A percentile compares a stretch with the other conserved stretches of the same genome.
Evolutionary conservation across 2,329 filamentous ascomycete species (phyloP).

Genomic region (Aspergillus neoniger): DNA sequence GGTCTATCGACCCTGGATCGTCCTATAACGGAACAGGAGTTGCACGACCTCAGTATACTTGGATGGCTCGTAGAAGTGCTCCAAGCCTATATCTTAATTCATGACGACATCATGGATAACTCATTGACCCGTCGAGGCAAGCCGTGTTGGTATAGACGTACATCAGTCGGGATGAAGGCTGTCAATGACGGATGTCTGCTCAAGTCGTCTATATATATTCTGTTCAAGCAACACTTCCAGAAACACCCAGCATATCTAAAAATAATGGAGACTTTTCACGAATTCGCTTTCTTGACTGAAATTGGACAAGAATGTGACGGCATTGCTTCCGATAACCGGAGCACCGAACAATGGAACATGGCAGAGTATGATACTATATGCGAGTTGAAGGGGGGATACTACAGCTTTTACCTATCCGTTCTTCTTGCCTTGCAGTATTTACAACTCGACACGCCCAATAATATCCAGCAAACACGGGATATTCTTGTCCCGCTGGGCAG

Average conservation of each 20-base stretch:
- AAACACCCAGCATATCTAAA: constrained; percentile 83
- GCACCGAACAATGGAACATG: constrained; percentile 76
- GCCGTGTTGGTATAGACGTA: constrained; percentile 93
- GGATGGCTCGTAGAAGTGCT: constrained; percentile 98
- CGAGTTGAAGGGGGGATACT: constrained; percentile 98
- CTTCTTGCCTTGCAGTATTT: constrained; percentile 83
- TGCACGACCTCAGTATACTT: constrained; percentile 72
- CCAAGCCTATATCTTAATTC: constrained; percentile 96
- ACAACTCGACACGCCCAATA: constrained; percentile 77
- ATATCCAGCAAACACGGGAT: constrained; percentile 81
- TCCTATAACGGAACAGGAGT: constrained; percentile 78
- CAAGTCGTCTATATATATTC: constrained; percentile 80
- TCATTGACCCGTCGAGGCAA: constrained; percentile 90
- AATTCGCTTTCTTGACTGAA: constrained; percentile 88
- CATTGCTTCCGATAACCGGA: constrained; percentile 88
- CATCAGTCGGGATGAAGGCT: constrained; percentile 87
- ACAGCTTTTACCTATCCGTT: constrained; percentile 96
- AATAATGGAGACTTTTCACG: constrained; percentile 91
- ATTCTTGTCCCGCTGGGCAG: constrained; percentile 95
- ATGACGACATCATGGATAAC: constrained; percentile 96
- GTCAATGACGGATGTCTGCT: constrained; percentile 98
- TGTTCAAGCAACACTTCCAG: constrained; percentile 91
- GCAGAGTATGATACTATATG: constrained; percentile 94
- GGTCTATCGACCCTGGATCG: constrained; percentile 61
- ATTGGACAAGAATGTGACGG: constrained; percentile 91